Percentiles rank a stretch among this genome's conserved stretches.
These are phyloP conservation scores for Polygonum aviculare DNA, from an alignment of 148 eudicot species.

Conservation along the genomic window DNA sequence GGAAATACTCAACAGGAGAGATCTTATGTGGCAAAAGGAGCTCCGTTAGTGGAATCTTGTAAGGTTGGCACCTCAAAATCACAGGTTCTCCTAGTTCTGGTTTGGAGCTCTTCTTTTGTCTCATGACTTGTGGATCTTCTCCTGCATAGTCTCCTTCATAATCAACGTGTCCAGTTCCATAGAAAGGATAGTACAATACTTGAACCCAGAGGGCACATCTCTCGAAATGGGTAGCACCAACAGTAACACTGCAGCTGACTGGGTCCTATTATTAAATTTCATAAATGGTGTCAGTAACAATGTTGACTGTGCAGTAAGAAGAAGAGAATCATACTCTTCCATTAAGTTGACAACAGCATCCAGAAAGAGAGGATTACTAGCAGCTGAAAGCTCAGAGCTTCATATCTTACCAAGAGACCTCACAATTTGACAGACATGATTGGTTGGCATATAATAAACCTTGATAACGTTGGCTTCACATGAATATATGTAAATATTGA, in stretches of 20 bases:
- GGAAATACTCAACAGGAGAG: slow-evolving; percentile 93
- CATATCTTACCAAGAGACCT: background rate
- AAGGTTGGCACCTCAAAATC: slow-evolving; percentile 92
- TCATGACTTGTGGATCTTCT: slow-evolving; percentile 67
- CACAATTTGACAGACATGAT: background rate
- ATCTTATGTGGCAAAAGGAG: slow-evolving; percentile 91
- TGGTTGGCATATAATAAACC: background rate
- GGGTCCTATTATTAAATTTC: slow-evolving; percentile 57
- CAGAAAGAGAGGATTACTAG: background rate
- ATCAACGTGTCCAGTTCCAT: slow-evolving; percentile 46
- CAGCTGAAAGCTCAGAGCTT: background rate
- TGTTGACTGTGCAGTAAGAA: background rate
- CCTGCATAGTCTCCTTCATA: slow-evolving; percentile 75
- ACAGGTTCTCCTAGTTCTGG: slow-evolving; percentile 88
- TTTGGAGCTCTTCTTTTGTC: slow-evolving; percentile 60
- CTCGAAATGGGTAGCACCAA: slow-evolving; percentile 94
- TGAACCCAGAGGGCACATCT: slow-evolving; percentile 94
- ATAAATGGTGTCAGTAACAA: slow-evolving; percentile 6
- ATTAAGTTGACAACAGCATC: background rate
- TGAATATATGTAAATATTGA: background rate
- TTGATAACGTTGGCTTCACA: background rate
- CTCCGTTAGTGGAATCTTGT: slow-evolving; percentile 90
- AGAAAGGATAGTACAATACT: slow-evolving; percentile 77
- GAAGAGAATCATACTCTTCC: too few species aligned
- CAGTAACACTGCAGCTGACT: slow-evolving; percentile 77